phyloP scores from a whole-genome alignment of 768 basidiomycete genomes.

The Naganishia onofrii region DNA sequence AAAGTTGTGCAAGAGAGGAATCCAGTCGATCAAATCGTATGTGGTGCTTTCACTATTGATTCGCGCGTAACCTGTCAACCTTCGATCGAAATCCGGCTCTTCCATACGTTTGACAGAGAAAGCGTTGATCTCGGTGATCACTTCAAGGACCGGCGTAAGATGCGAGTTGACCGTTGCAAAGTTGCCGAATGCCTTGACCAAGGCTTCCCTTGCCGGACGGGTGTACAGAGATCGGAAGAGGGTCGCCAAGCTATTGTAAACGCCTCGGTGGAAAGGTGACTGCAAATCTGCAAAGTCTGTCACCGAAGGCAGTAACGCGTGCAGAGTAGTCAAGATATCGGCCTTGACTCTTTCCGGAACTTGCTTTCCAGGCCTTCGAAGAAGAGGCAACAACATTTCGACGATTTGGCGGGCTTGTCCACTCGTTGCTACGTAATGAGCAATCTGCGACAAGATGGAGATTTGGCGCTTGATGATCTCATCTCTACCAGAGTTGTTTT shows the following conservation, averaged over 20 bases:
- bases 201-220: constrained; percentile 66
- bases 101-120: constrained; percentile 78
- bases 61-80: constrained; percentile 55
- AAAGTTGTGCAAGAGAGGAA: constrained; percentile 76
- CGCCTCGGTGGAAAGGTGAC: constrained; percentile 41
- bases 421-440: constrained; percentile 68
- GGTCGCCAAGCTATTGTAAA: constrained; percentile 61
- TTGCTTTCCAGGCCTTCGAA: constrained; percentile 70
- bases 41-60: not conserved
- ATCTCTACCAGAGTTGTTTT: constrained; percentile 44
- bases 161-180: constrained; percentile 58
- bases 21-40: constrained; percentile 59
- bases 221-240: constrained; percentile 75
- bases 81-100: constrained; percentile 87
- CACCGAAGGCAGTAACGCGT: constrained; percentile 65
- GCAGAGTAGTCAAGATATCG: constrained; percentile 68
- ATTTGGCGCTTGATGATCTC: constrained; percentile 77
- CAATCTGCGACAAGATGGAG: constrained; percentile 71
- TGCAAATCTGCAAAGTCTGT: constrained; percentile 45
- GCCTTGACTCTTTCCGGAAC: constrained; percentile 83
- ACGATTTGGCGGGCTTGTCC: constrained; percentile 72
- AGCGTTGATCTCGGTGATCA: constrained; percentile 72
- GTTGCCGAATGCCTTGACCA: constrained; percentile 65
- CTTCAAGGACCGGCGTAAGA: constrained; percentile 57
- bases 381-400: constrained; percentile 69